Base-by-base conservation (phyloP, 139 green algal species). In the Astrephomene gubernaculifera region DNA sequence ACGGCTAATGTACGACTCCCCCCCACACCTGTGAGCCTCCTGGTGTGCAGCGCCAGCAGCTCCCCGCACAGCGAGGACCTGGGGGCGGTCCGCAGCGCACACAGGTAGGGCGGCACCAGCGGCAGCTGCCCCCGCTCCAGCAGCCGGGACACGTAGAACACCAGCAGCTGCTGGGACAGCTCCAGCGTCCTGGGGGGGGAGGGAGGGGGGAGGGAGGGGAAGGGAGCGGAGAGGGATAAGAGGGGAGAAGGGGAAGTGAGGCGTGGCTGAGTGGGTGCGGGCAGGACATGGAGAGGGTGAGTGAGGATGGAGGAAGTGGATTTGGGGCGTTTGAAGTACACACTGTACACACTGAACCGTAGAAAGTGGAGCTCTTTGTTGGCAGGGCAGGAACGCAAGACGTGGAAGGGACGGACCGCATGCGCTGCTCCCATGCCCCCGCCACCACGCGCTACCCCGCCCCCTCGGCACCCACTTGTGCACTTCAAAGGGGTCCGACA, bases 31-130 rank as follows among this genome's bases (percentile, higher is more conserved):
- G 45, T 63, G 6, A 88, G 64, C n/a, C 39, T 31, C 14, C 39
- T 39, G 9, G 35, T 83, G 71, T 83, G 73, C 12, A 73, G 41
- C 36, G 45, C 49, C 49, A 88, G 83, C 44, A 81, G 63, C 73
- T 88, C 83, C 21, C 45, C 43, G 19, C 39, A 54, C 35, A 92
- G 85, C 4, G 73, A 36, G 27, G 52, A 75, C 39, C 93, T 78
- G 43, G 88, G 69, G 0, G 52, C 71, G 5, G 71, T 70, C 0
- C 87, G 82, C 82, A 96, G 86, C 78, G 93, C 90, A 83, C 92
- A 95, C 38, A 88, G 68, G 83, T 96, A 95, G 19, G 82, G 71
- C 14, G 93, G 93, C 38, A 83, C 67, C 25, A 89, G 78, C 25
- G 22, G 12, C 38, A 81, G 81, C 71, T 71, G 60, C 29, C 43